A percentile compares a stretch with the other conserved stretches of the same genome.
These are phyloP conservation scores for Penicillium sp. DNA, from an alignment of 2,329 filamentous ascomycete genomes.

Conservation along the genomic window DNA sequence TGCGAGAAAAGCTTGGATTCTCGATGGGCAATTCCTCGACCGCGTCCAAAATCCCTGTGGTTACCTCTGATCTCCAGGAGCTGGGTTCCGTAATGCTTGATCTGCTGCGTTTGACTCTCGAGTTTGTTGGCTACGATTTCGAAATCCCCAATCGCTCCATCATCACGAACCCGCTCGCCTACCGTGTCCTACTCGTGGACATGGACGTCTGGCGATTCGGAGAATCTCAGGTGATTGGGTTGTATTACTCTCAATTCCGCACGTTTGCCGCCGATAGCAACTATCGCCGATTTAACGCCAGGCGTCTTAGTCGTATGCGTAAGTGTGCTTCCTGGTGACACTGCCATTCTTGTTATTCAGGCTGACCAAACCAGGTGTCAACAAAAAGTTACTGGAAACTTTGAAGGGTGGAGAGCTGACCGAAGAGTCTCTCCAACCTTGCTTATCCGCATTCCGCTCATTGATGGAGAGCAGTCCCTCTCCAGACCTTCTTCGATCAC, in stretches of 20 bases:
- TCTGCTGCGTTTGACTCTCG: constrained; percentile 66
- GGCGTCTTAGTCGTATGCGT: constrained; percentile 82
- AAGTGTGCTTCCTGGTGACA: constrained; percentile 34
- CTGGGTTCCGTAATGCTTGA: constrained; percentile 47
- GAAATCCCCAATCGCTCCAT: constrained; percentile 74
- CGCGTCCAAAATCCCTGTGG: constrained; percentile 39
- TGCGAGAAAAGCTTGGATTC: constrained; percentile 65
- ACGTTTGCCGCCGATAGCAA: constrained; percentile 85
- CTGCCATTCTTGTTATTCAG: neutral
- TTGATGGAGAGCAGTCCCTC: constrained; percentile 73
- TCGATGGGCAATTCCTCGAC: constrained; percentile 17
- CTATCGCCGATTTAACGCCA: constrained; percentile 83
- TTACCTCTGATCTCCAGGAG: constrained; percentile 36
- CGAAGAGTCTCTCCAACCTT: constrained; percentile 62
- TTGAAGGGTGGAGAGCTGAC: constrained; percentile 75
- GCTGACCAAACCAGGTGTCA: constrained; percentile 55
- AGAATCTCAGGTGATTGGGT: constrained; percentile 64
- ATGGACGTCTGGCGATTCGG: constrained; percentile 85
- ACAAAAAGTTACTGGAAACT: constrained; percentile 80
- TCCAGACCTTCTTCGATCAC: constrained; percentile 71
- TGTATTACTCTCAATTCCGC: constrained; percentile 89
- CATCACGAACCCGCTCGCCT: constrained; percentile 90
- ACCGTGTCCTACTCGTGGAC: constrained; percentile 83
- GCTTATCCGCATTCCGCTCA: constrained; percentile 68
- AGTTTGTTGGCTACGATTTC: constrained; percentile 81